Base-by-base conservation (phyloP, 2,329 filamentous ascomycete species). In the Pyricularia grisea region DNA sequence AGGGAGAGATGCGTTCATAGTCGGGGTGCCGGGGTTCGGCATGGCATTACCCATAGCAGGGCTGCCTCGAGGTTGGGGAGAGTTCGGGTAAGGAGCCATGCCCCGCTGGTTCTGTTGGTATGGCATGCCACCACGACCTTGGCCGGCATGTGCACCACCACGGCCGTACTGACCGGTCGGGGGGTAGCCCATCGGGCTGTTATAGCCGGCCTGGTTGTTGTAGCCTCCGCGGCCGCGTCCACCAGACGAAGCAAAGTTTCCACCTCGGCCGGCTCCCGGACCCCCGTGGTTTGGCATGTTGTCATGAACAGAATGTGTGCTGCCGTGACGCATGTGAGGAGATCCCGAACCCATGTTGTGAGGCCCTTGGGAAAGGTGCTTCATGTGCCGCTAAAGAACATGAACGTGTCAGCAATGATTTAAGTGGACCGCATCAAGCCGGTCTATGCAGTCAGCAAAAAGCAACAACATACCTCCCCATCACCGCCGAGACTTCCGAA, bases 401-500 rank as follows among this genome's bases (percentile, higher is more conserved):
- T 72, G 74, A 73, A 71, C 71, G 65, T 72, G 70, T 74, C 70
- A 75, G 75, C 63, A 66, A 50, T 50, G 6, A 50, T 50, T 50
- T n/a, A 36, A n/a, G 42, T 50, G 30, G 9, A 14, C n/a, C 23
- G 20, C 17, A n/a, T 63, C 31, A 12, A 7, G 31, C 7, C n/a
- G 9, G n/a, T 64, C 69, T 33, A 50, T 55, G 25, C 72, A 55
- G 61, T 36, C 61, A 68, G 30, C 70, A 67, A 67, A 55, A 60
- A 66, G 9, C 30, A 25, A 60, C 68, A 23, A 61, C 90, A 86
- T 85, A 96, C 92, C 81, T 92, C 87, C 78, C 92, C 91, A 77
- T 96, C 92, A 75, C 89, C 89, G 74, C 86, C 88, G 73, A 94
- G 90, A 80, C 91, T 94, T 73, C 94, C 94, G 82, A 97, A 97